A percentile compares a stretch with the other conserved stretches of the same genome.
phyloP scores from a whole-genome alignment of 768 basidiomycete species.

The Stropharia rugosoannulata region DNA sequence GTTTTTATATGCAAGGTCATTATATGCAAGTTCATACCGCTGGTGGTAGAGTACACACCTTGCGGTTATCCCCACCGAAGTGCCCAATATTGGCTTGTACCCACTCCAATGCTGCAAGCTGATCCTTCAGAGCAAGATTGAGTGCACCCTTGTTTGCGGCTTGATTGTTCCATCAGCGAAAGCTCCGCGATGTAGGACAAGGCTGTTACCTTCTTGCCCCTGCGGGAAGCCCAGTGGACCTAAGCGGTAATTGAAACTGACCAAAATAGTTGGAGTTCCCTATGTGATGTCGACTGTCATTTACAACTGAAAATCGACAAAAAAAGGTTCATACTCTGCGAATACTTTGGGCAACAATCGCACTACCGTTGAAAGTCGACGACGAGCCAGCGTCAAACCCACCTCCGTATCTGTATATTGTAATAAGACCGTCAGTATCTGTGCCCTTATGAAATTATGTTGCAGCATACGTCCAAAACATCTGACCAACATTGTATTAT shows the following conservation, averaged over 20 bases:
- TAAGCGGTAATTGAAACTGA: slow-evolving; percentile 40
- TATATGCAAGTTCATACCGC: background rate
- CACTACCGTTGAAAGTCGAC: slow-evolving; percentile 29
- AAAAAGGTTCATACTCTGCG: slow-evolving; percentile 24
- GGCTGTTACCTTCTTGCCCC: slow-evolving; percentile 30
- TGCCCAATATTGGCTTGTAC: slow-evolving; percentile 55
- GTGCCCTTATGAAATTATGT: background rate
- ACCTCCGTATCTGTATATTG: slow-evolving; percentile 29
- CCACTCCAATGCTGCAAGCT: slow-evolving; percentile 47
- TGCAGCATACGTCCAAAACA: slow-evolving; percentile 38
- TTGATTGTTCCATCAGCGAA: background rate
- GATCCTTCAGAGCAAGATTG: slow-evolving; percentile 48
- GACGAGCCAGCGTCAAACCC: slow-evolving; percentile 30
- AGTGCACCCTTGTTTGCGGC: slow-evolving; percentile 36
- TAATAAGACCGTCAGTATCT: background rate
- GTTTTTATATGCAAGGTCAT: background rate
- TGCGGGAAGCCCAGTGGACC: slow-evolving; percentile 46
- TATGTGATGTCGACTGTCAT: background rate
- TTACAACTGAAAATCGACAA: background rate
- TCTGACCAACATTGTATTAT: slow-evolving; percentile 14
- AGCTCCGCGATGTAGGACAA: background rate
- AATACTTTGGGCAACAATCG: slow-evolving; percentile 35
- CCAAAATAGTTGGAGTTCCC: slow-evolving; percentile 44
- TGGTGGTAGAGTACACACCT: slow-evolving; percentile 13
- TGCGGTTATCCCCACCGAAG: slow-evolving; percentile 55